Conservation (phyloP, 805 yeast genomes). For the Metschnikowia kofuensis region DNA sequence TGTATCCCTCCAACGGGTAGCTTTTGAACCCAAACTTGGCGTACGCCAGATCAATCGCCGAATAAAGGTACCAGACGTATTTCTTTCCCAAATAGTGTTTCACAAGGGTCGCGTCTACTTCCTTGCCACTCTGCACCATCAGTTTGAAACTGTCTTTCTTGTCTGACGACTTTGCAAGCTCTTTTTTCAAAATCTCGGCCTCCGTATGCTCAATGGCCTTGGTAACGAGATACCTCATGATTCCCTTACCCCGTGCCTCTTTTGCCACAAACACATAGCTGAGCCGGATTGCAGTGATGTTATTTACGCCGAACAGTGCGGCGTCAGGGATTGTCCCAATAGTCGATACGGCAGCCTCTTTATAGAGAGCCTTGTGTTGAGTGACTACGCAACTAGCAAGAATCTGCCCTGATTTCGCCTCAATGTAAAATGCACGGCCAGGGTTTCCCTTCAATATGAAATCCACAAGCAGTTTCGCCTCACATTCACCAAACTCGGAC, state of each 20-base stretch:
- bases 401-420: conserved; percentile 20
- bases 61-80: conserved; percentile 53
- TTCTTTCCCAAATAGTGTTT: conserved; percentile 32
- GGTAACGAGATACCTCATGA: conserved; percentile 25
- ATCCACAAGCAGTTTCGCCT: conserved; percentile 14
- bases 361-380: conserved; percentile 27
- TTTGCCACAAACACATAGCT: conserved; percentile 27
- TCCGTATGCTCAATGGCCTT: conserved; percentile 33
- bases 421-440: conserved; percentile 26
- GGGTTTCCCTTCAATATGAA: conserved; percentile 19
- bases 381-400: conserved; percentile 25
- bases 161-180: conserved; percentile 20
- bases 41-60: conserved; percentile 72
- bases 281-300: conserved; percentile 25
- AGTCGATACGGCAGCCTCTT: conserved; percentile 25
- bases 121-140: conserved; percentile 30
- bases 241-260: conserved; percentile 27
- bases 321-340: conserved; percentile 28
- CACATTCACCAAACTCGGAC: conserved; percentile 23
- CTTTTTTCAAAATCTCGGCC: conserved; percentile 25
- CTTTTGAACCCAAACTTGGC: conserved; percentile 55
- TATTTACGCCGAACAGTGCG: conserved; percentile 29
- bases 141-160: conserved; percentile 29
- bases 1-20: conserved; percentile 34
- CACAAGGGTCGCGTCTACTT: conserved; percentile 29